Evolutionary conservation across 129 eudicot genomes (phyloP), one percentile per base, ranked within the genome.

Genomic region (Arctium lappa): DNA sequence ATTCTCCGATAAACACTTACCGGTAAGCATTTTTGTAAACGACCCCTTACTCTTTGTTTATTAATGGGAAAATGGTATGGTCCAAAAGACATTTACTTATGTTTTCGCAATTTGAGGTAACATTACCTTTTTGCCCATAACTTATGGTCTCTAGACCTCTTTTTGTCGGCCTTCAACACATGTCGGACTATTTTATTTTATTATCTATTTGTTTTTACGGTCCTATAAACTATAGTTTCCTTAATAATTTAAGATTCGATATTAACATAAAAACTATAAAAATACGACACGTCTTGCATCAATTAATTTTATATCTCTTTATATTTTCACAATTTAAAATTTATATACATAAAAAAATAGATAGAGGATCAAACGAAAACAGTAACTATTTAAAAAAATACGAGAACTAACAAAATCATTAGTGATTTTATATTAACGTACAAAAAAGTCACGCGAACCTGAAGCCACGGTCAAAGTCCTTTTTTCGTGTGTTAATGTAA

Each of bases 71-170:
- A 82, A 30, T 71, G 74, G 48, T 16, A 84, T 84, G 83, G 69
- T 84, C 78, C 53, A 39, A 78, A 62, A 72, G 74, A 84, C 87
- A 84, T 78, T 72, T 72, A 79, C 87, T 78, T 84, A 84, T 84
- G 87, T 65, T 78, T 84, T 78, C 79, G 63, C 63, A 78, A 40
- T 84, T 84, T 77, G 83, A 60, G 79, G 86, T 78, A 72, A 78
- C 42, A 62, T 84, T 38, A 80, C 71, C 78, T 72, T 80, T 80
- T 33, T 12, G 50, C 83, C 87, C 87, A 84, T 84, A 63, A 78
- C 79, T 72, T 78, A 29, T 38, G 87, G 83, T 84, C 83, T 78
- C 40, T 48, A 84, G 83, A 72, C 83, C 75, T 72, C 69, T 70
- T 72, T 78, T 84, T 78, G 87, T 84, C 87, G 83, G 87, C 79